Conservation (phyloP, 2,329 filamentous ascomycete genomes). For the Aureobasidium leucospermi region DNA sequence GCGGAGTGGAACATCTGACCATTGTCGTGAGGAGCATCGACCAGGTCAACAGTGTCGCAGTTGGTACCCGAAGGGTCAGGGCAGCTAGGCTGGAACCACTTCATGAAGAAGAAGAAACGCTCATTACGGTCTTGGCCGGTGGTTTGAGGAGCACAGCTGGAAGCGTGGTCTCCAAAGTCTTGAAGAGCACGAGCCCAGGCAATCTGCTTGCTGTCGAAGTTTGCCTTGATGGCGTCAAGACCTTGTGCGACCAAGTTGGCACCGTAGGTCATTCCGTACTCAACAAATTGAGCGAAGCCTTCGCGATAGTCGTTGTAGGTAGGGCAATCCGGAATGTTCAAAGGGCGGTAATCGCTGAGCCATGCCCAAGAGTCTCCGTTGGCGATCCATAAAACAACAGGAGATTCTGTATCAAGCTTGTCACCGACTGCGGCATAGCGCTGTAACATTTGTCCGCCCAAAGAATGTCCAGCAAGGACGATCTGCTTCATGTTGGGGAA, state of each 20-base stretch:
- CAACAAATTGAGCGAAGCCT: constrained; percentile 26
- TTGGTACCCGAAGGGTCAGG: constrained; percentile 15
- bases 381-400: constrained; percentile 27
- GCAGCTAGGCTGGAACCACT: constrained; percentile 28
- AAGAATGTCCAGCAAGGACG: constrained; percentile 30
- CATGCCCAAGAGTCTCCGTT: constrained; percentile 31
- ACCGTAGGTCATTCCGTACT: constrained; percentile 27
- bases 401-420: constrained; percentile 19
- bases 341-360: constrained; percentile 25
- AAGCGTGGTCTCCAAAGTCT: constrained; percentile 29
- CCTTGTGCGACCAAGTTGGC: constrained; percentile 24
- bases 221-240: constrained; percentile 25
- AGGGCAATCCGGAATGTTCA: constrained; percentile 24
- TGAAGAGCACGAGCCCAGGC: constrained; percentile 28
- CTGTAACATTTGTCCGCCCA: constrained; percentile 29
- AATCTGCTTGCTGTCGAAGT: constrained; percentile 29
- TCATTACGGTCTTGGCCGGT: constrained; percentile 31
- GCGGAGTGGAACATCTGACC: constrained; percentile 29
- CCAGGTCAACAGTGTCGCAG: constrained; percentile 30
- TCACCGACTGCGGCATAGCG: constrained; percentile 30
- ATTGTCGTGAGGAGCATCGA: constrained; percentile 29
- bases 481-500: constrained; percentile 33
- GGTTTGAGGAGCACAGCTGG: constrained; percentile 26
- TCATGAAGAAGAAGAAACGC: constrained; percentile 34
- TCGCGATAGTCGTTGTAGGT: constrained; percentile 30